Evolutionary conservation across 2,329 filamentous ascomycete genomes (phyloP).

Genomic region (Penicillium sp.): DNA sequence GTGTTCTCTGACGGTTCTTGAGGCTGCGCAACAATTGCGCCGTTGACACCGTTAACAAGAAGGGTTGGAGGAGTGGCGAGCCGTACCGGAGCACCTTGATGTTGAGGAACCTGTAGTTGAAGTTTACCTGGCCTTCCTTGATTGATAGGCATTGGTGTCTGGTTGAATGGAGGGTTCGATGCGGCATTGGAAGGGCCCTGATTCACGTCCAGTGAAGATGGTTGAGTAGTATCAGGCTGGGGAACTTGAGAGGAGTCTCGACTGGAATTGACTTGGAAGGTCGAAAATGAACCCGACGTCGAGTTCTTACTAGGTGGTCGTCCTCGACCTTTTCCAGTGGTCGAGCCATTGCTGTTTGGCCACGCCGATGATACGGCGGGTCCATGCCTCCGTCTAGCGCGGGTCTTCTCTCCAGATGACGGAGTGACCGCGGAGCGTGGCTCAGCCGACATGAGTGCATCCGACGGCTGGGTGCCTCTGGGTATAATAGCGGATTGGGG

Average conservation of each 20-base stretch:
- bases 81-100: constrained; percentile 42
- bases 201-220: constrained; percentile 47
- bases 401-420: constrained; percentile 49
- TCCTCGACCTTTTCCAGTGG: constrained; percentile 72
- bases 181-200: constrained; percentile 33
- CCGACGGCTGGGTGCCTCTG: constrained; percentile 35
- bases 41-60: constrained; percentile 41
- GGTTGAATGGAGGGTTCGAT: constrained; percentile 25
- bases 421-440: constrained; percentile 75
- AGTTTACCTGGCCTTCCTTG: constrained; percentile 40
- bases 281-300: constrained; percentile 66
- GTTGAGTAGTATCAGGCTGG: constrained; percentile 40
- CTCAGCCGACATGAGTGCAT: constrained; percentile 48
- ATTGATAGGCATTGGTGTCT: constrained; percentile 28
- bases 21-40: constrained; percentile 7
- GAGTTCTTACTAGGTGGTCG: constrained; percentile 74
- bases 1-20: background rate
- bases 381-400: constrained; percentile 65
- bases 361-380: constrained; percentile 90
- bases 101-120: constrained; percentile 46
- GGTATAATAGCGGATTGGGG: constrained; percentile 79
- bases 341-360: constrained; percentile 65
- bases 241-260: constrained; percentile 47
- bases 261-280: constrained; percentile 65
- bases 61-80: constrained; percentile 47